These are phyloP conservation scores for Digitaria exilis DNA, from an alignment of 202 grass and related monocot genomes.

Conservation along the genomic window DNA sequence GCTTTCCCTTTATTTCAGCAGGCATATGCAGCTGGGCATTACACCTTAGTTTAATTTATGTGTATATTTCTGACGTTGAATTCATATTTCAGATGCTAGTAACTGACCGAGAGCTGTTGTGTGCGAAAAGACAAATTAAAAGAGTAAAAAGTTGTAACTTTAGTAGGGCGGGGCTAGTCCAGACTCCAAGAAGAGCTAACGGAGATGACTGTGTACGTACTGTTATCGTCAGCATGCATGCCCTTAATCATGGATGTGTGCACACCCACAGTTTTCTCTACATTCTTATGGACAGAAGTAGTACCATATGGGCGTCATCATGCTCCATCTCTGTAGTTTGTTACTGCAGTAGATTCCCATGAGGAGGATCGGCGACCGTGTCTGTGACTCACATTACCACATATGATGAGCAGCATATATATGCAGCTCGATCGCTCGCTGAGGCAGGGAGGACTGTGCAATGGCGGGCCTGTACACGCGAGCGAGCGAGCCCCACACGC, in stretches of 20 bases:
- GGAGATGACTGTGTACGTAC: not conserved
- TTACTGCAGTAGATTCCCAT: conserved; percentile 29
- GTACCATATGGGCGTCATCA: not conserved
- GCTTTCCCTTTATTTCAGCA: no score
- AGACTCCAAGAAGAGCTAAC: not conserved
- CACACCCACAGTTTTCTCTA: conserved; percentile 1
- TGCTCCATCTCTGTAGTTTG: not conserved
- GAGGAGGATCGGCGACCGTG: not conserved
- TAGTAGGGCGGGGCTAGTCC: not conserved
- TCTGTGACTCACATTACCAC: no score
- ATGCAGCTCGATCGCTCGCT: not conserved
- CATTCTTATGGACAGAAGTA: conserved; percentile 17
- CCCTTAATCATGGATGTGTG: not conserved
- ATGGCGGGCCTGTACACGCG: not conserved
- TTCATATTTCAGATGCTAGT: not conserved
- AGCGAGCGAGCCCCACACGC: not conserved
- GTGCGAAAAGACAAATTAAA: not conserved
- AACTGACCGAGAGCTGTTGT: not conserved
- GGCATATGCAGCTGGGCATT: no score
- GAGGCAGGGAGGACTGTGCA: not conserved
- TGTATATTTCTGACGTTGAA: no score
- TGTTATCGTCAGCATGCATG: not conserved
- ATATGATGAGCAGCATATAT: not conserved
- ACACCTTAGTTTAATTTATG: no score
- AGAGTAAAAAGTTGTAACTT: not conserved